Evolutionary conservation across 2,329 filamentous ascomycete genomes (phyloP), one percentile per base, ranked within the genome.

Genomic region (Ascochyta lentis): DNA sequence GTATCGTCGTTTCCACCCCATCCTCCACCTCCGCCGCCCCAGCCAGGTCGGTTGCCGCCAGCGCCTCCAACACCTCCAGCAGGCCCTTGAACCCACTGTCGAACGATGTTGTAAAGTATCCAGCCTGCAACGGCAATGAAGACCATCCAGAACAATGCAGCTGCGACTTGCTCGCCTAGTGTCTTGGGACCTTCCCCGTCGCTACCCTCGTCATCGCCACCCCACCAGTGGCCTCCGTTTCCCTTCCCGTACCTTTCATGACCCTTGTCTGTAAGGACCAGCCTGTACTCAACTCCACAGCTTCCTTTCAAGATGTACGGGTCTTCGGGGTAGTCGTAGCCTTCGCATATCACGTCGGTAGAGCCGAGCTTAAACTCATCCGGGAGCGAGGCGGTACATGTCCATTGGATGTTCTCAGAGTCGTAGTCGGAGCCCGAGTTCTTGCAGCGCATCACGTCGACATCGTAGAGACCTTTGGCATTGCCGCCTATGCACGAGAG

Each of bases 281-380:
- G 77, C 13, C 89, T 83, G 76, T 98, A 98, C 77, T 96, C 91
- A 23, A 96, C 93, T 13, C 90, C 95, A 76, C 94, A 98, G 74
- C 90, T 95, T 22, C 95, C 95, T 69, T 90, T 92, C 49, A 98
- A 79, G n/a, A 98, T 84, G 74, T 92, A 96, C 0, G 86, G 86
- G 73, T 98, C 95, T 42, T 94, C 86, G 0, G 88, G 77, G 13
- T 80, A 82, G 54, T 84, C 80, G 77, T 96, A 98, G 10, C 95
- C 94, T 72, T 99, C 94, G 76, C 95, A 99, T 10, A 92, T 81
- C 51, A 98, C 94, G 59, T 98, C 93, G 10, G 94, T 97, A 58
- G 85, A 84, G 54, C 91, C 93, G 26, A 98, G 85, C 76, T 88
- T 89, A 76, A 88, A 86, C 62, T 88, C 86, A 10, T 80, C 73